phyloP scores from a whole-genome alignment of 345 rosid species.

The Eucalyptus erythrocorys region DNA sequence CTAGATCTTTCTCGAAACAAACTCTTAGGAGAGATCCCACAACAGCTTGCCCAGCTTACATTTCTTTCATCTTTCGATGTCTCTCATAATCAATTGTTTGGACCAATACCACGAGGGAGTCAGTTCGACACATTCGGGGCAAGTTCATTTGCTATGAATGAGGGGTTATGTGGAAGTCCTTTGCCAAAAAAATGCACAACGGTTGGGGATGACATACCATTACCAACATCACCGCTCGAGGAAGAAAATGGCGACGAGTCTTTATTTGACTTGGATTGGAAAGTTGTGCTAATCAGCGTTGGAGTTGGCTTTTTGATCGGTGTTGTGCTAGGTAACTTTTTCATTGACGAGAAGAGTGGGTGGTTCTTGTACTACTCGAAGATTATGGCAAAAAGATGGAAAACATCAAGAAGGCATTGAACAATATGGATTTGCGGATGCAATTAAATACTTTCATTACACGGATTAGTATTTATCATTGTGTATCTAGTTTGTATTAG shows the following conservation, averaged over 20 bases:
- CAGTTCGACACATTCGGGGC: background rate
- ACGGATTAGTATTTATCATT: background rate
- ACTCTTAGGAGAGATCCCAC: background rate
- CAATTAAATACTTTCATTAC: background rate
- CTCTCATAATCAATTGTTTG: background rate
- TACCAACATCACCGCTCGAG: background rate
- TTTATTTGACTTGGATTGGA: background rate
- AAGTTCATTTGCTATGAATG: background rate
- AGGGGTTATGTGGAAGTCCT: background rate
- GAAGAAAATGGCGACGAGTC: background rate
- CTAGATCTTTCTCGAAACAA: background rate
- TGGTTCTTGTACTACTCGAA: background rate
- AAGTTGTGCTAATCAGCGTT: background rate
- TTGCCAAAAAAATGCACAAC: background rate
- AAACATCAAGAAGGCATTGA: background rate
- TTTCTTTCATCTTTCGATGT: background rate
- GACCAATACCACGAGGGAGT: background rate
- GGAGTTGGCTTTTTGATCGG: background rate
- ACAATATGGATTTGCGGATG: fast-evolving
- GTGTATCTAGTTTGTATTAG: background rate
- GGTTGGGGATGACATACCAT: background rate
- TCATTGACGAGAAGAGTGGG: background rate
- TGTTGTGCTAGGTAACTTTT: background rate
- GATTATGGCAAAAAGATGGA: background rate
- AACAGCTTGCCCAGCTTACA: background rate